Evolutionary conservation across 2,329 filamentous ascomycete genomes (phyloP).

Genomic region (Diplocarpon rosae): DNA sequence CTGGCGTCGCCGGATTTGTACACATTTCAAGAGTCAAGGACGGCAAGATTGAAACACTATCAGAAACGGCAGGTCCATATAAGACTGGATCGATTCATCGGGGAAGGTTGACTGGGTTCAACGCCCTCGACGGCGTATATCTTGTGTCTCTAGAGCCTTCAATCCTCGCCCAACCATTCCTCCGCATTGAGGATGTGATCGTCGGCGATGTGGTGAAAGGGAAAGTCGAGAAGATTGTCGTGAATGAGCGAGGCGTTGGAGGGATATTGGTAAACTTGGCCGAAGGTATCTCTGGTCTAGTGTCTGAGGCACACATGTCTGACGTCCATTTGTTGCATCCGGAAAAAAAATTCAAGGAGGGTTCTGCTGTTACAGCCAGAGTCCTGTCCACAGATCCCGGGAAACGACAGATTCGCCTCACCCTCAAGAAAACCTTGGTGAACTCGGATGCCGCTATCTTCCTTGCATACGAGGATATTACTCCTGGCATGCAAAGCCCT

Average conservation of each 20-base stretch:
- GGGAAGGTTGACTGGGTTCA: slow-evolving; percentile 78
- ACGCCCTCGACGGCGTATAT: slow-evolving; percentile 74
- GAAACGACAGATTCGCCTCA: slow-evolving; percentile 73
- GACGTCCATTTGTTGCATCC: slow-evolving; percentile 83
- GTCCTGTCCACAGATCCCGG: slow-evolving; percentile 69
- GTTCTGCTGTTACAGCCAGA: slow-evolving; percentile 71
- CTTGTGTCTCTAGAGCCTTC: slow-evolving; percentile 74
- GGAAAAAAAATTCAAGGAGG: slow-evolving; percentile 91
- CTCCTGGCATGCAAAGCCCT: slow-evolving; percentile 64
- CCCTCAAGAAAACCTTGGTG: slow-evolving; percentile 86
- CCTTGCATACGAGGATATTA: slow-evolving; percentile 63
- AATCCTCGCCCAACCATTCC: slow-evolving; percentile 75
- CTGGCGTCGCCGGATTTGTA: slow-evolving; percentile 70
- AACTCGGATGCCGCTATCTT: slow-evolving; percentile 79
- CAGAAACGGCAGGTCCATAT: slow-evolving; percentile 65
- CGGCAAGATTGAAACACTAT: slow-evolving; percentile 74
- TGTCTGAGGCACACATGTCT: slow-evolving; percentile 78
- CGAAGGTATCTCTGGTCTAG: slow-evolving; percentile 80
- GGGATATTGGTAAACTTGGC: slow-evolving; percentile 76
- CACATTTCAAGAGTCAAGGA: slow-evolving; percentile 92
- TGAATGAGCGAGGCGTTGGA: slow-evolving; percentile 66
- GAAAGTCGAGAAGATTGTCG: slow-evolving; percentile 72
- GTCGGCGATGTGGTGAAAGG: slow-evolving; percentile 73
- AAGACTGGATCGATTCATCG: slow-evolving; percentile 69
- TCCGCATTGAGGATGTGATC: slow-evolving; percentile 83